Evolutionary conservation across 106 monocot genomes (phyloP).

Genomic region (Allium fistulosum): DNA sequence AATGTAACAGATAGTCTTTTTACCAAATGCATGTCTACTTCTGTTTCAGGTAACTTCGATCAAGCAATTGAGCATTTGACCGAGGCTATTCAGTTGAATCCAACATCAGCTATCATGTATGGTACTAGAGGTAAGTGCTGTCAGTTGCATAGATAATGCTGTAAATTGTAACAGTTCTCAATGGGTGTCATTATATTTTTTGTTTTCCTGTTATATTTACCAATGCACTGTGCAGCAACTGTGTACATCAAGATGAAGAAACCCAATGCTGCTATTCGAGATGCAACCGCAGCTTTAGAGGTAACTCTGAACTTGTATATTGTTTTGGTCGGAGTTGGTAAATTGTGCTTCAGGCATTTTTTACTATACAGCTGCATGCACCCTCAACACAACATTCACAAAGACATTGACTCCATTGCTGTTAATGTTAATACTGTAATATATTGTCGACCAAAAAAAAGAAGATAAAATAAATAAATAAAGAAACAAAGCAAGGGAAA

Average conservation of each 20-base stretch:
- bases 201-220: not conserved
- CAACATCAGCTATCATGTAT: conserved; percentile 95
- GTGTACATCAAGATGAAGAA: conserved; percentile 97
- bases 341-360: too few species aligned
- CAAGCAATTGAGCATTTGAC: conserved; percentile 88
- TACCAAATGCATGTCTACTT: not conserved
- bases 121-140: conserved; percentile 61
- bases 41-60: conserved; percentile 58
- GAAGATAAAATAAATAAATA: too few species aligned
- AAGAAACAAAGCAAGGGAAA: too few species aligned
- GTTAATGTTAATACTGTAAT: too few species aligned
- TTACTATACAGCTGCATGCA: too few species aligned
- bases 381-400: too few species aligned
- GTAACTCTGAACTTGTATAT: conserved; percentile 18
- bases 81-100: conserved; percentile 71
- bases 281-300: conserved; percentile 92
- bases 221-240: conserved; percentile 39
- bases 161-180: not conserved
- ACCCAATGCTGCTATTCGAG: conserved; percentile 94
- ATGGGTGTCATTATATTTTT: not conserved
- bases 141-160: not conserved
- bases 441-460: too few species aligned
- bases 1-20: not conserved
- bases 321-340: not conserved
- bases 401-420: too few species aligned